Evolutionary conservation across 495 filamentous ascomycete species (phyloP), one percentile per base, ranked within the genome.

Genomic region (Penicillium pancosmium): DNA sequence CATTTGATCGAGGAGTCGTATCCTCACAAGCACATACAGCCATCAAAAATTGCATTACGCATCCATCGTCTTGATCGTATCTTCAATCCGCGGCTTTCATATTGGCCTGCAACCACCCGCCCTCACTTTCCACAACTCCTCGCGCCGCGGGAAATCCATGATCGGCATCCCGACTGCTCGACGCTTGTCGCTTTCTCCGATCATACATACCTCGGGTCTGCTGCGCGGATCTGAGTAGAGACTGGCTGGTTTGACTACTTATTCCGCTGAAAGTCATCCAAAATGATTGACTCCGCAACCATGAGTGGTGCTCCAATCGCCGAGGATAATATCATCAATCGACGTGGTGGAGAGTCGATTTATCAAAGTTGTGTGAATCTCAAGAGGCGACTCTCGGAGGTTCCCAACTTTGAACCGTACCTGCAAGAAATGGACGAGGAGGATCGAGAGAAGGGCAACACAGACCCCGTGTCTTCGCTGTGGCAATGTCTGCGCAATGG

Each of bases 301-400:
- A 66, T 70, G 61, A 75, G 63, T 61, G 83, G 82, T 61, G 85
- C 81, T 52, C 85, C 83, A 47, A 82, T 92, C 56, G 86, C 90
- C 36, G 88, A 88, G 65, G 82, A 90, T 72, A 96, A 93, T 70
- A 95, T 98, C 73, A 95, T 98, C 79, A 98, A 98, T 73, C 88
- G 90, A 68, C 87, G 84, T 58, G 95, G 92, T 72, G 93, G 94
- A 68, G 89, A 91, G 61, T 96, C 92, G 19, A 86, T 98, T 33
- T 98, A 95, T 68, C 94, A 98, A 73, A 96, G 93, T 71, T 97
- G 95, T 73, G 82, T 94, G 55, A 85, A 87, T 56, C 78, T 98
- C 49, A 88, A 88, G 72, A 84, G 86, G 71, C 84, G 95, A 56
- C 78, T 98, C 54, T 83, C 85, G 36, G 85, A 88, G 63, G 91